A percentile compares a stretch with the other conserved stretches of the same genome.
Evolutionary conservation across 2,329 filamentous ascomycete species (phyloP).

Genomic region (Apiospora arundinis): DNA sequence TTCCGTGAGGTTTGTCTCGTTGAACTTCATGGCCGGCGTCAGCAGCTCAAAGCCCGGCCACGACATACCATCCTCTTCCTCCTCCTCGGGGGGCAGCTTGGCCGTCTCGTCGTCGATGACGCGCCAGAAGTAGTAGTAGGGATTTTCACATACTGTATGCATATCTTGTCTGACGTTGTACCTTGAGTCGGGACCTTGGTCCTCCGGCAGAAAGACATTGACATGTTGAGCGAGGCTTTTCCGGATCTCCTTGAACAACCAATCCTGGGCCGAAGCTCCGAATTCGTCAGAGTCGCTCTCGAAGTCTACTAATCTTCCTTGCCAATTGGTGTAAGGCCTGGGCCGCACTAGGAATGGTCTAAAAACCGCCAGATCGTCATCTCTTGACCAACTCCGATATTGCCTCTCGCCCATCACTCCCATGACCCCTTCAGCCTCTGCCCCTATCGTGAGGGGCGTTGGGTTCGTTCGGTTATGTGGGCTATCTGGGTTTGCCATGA

Average conservation of each 20-base stretch:
- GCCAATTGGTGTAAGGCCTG: not conserved
- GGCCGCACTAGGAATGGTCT: not conserved
- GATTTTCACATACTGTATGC: not conserved
- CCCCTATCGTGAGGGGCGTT: not conserved
- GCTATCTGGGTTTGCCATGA: not conserved
- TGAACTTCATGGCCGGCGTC: not conserved
- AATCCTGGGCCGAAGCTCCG: not conserved
- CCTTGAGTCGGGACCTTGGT: not conserved
- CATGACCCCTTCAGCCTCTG: not conserved
- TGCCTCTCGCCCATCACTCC: not conserved
- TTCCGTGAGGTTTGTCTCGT: not conserved
- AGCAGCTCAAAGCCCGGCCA: not conserved
- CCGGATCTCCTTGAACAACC: not conserved
- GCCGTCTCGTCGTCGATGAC: not conserved
- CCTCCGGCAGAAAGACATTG: not conserved
- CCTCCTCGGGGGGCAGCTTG: not conserved
- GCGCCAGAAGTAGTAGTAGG: not conserved
- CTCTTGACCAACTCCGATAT: too few species aligned
- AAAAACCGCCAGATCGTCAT: too few species aligned
- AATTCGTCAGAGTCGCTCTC: not conserved
- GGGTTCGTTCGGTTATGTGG: too few species aligned
- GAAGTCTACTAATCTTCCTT: not conserved
- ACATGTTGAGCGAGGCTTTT: not conserved
- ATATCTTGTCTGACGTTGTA: not conserved
- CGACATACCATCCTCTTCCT: too few species aligned